These are phyloP conservation scores for Nitzschia sp. DNA, from an alignment of 108 stramenopile genomes.

Conservation along the genomic window DNA sequence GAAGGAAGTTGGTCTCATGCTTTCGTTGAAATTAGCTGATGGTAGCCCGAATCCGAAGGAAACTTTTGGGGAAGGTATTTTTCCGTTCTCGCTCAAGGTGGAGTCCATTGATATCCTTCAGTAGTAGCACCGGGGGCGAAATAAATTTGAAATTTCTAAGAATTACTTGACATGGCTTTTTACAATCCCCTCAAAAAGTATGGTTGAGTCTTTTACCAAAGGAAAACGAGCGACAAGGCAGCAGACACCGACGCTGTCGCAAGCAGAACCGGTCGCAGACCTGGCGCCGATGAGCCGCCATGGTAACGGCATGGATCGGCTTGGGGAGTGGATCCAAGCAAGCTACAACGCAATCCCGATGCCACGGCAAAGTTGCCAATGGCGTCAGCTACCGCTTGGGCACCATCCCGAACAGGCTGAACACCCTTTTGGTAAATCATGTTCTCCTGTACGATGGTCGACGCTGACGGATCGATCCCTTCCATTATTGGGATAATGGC, in stretches of 20 bases:
- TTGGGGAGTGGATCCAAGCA: constrained; percentile 55
- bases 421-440: constrained; percentile 51
- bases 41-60: constrained; percentile 65
- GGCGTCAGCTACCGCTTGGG: constrained; percentile 71
- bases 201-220: background rate
- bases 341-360: constrained; percentile 56
- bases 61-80: constrained; percentile 71
- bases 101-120: constrained; percentile 45
- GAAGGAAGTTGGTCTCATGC: constrained; percentile 70
- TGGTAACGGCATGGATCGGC: constrained; percentile 47
- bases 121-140: too few species aligned
- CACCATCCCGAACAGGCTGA: constrained; percentile 56
- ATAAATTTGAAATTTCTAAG: too few species aligned
- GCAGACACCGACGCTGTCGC: background rate
- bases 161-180: too few species aligned
- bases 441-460: constrained; percentile 59
- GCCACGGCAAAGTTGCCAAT: constrained; percentile 53
- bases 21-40: constrained; percentile 67
- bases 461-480: constrained; percentile 46
- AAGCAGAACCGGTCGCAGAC: background rate
- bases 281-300: constrained; percentile 27
- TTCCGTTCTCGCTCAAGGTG: constrained; percentile 64
- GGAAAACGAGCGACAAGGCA: background rate
- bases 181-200: background rate
- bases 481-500: constrained; percentile 73